These are phyloP conservation scores for Castanea mollissima DNA, from an alignment of 306 rosid species.

Conservation along the genomic window DNA sequence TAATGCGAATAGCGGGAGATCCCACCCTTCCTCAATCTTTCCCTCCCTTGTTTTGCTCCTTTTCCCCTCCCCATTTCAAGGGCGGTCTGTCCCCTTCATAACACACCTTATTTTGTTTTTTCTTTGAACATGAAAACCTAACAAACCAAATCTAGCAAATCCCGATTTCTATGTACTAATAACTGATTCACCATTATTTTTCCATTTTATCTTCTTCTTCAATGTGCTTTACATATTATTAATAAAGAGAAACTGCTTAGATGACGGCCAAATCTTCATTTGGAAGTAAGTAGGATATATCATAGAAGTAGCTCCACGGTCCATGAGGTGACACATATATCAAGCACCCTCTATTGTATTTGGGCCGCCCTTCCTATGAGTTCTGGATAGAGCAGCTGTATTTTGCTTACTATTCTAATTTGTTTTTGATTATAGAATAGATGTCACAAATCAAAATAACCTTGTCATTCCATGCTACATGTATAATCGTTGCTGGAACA, in stretches of 20 bases:
- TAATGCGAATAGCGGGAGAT: background rate
- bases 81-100: constrained; percentile 26
- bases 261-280: background rate
- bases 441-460: too few species aligned
- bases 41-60: constrained; percentile 24
- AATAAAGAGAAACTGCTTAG: background rate
- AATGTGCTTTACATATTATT: background rate
- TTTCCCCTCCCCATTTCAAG: constrained; percentile 24
- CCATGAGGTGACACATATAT: background rate
- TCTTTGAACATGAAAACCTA: constrained; percentile 16
- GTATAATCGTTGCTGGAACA: too few species aligned
- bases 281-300: background rate
- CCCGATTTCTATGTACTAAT: constrained; percentile 29
- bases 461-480: too few species aligned
- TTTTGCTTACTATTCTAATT: too few species aligned
- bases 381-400: background rate
- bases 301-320: background rate
- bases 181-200: constrained; percentile 5
- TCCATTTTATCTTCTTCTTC: background rate
- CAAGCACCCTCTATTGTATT: background rate
- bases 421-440: too few species aligned
- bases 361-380: background rate
- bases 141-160: constrained; percentile 31
- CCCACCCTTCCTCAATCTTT: background rate
- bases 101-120: constrained; percentile 21